Evolutionary conservation across 2,329 filamentous ascomycete genomes (phyloP), one percentile per base, ranked within the genome.

Genomic region (Dactylonectria macrodidyma): DNA sequence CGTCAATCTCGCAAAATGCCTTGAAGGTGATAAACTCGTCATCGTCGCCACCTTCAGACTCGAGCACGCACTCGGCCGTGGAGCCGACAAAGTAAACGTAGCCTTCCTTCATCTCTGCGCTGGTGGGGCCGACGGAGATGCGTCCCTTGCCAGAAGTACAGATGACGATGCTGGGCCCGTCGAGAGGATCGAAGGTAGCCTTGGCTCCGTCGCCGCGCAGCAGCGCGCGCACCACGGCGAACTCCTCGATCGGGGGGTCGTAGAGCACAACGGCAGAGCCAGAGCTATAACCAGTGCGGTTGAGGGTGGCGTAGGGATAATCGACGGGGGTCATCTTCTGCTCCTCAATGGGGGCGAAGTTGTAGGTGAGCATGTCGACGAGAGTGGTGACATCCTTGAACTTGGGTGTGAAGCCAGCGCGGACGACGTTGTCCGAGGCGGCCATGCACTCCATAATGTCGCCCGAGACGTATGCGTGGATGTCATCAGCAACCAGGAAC

Each of bases 371-470:
- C 91, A 97, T 97, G 69, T 90, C 88, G 38, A 95, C 94, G 11
- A 99, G 87, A 0, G 95, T 98, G 61, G 91, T 84, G 24, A 98
- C 94, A 75, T 99, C 96, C 84, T 98, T 98, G 88, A 97, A 99
- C 81, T 99, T 99, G 63, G 96, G 96, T 0, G 96, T 99, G 82
- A 99, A 96, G 50, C 96, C 96, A 0, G 96, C 96, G 63, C 96
- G 94, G 59, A 99, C 95, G 41, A 99, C 96, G 73, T 99, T 99
- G 87, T 99, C 96, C n/a, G 94, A 97, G 9, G 94, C 92, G 0
- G 96, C 96, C 96, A 99, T 99, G 86, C 96, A 99, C 83, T 99
- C 96, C 79, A 99, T 95, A 74, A 99, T 97, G 78, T 99, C 95
- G 67, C 94, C 94, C 3, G 92, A 94, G 50, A 97, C 84, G 81